phyloP scores from a whole-genome alignment of 2,329 filamentous ascomycete genomes.

The Ophiostoma quercus region DNA sequence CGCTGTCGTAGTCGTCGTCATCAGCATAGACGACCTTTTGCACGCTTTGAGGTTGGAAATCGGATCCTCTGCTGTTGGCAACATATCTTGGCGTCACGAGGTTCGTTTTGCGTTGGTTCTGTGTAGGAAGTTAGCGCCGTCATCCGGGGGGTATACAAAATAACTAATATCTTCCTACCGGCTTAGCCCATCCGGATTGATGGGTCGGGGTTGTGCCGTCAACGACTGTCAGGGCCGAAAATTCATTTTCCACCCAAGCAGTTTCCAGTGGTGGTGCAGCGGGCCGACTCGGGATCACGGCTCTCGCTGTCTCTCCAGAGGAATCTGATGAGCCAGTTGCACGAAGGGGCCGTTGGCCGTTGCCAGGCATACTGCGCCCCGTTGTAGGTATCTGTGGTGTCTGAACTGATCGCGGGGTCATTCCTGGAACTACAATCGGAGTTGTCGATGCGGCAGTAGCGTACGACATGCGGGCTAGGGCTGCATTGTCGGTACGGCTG shows the following conservation, averaged over 20 bases:
- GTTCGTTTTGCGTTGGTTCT: constrained; percentile 20
- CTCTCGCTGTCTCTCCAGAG: not conserved
- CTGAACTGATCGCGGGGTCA: not conserved
- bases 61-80: constrained; percentile 1
- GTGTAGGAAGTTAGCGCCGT: not conserved
- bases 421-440: not conserved
- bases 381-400: not conserved
- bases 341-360: no score
- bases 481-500: not conserved
- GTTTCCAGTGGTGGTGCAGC: not conserved
- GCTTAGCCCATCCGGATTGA: constrained; percentile 26
- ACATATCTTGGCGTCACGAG: constrained; percentile 23
- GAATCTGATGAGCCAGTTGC: not conserved
- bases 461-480: not conserved
- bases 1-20: constrained; percentile 24
- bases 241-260: constrained; percentile 21
- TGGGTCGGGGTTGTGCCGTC: not conserved
- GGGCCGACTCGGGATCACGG: not conserved
- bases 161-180: constrained; percentile 21
- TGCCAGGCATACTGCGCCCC: not conserved
- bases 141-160: not conserved
- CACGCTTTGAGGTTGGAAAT: constrained; percentile 11
- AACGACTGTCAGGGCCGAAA: not conserved
- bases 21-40: constrained; percentile 21
- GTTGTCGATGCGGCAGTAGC: constrained; percentile 16